Percentiles rank a stretch among this genome's conserved stretches.
phyloP scores from a whole-genome alignment of 805 yeast species.

The Starmera caribaea region DNA sequence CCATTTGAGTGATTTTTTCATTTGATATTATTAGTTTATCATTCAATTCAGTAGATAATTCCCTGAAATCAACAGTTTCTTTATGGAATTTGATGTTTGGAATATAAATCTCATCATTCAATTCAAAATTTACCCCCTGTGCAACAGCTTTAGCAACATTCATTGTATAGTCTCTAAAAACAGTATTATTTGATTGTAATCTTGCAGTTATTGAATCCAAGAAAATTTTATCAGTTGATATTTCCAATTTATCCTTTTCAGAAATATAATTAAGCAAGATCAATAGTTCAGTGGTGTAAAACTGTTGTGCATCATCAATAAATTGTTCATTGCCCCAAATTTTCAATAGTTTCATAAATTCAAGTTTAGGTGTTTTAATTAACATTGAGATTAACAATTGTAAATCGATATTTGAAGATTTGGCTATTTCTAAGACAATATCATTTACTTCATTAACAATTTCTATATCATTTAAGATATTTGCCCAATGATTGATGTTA shows the following conservation, averaged over 20 bases:
- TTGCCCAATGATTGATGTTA: conserved; percentile 5
- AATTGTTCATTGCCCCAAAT: conserved; percentile 28
- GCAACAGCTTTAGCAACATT: conserved; percentile 42
- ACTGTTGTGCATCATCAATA: conserved; percentile 33
- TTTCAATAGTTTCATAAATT: conserved; percentile 6
- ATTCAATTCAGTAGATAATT: conserved; percentile 1
- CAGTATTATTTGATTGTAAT: conserved; percentile 37
- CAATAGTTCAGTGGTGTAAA: conserved; percentile 37
- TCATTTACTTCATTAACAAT: conserved; percentile 3
- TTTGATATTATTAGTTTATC: conserved; percentile 4
- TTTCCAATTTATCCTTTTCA: conserved; percentile 12
- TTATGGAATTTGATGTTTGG: conserved; percentile 3
- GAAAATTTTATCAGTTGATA: conserved; percentile 31
- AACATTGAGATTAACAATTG: conserved; percentile 6
- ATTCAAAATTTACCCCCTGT: conserved; percentile 19
- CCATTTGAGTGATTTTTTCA: conserved; percentile 6
- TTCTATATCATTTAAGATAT: conserved; percentile 6
- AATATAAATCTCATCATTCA: conserved; percentile 13
- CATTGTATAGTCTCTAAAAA: conserved; percentile 45
- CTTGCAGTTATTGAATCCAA: conserved; percentile 43
- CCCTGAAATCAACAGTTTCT: conserved; percentile 7
- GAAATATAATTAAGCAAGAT: conserved; percentile 21
- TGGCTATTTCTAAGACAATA: conserved; percentile 2
- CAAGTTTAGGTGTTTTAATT: conserved; percentile 2
- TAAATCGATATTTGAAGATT: conserved; percentile 3